Evolutionary conservation across 352 stramenopile species (phyloP), one percentile per base, ranked within the genome.

Genomic region (Phytophthora palmivora): DNA sequence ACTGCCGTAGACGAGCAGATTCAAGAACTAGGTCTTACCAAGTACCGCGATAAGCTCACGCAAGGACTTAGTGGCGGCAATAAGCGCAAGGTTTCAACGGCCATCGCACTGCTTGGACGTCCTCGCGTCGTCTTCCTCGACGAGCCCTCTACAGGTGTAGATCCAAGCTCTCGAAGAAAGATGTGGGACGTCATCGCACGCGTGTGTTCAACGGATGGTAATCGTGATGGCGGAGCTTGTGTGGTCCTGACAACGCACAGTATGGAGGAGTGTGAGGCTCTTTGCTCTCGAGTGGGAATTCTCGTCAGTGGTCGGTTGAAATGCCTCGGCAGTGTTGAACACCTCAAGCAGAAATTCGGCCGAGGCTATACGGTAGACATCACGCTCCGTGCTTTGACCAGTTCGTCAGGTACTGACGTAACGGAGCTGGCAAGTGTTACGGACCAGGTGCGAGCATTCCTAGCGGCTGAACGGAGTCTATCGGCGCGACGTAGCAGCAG

Each of bases 301-400:
- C 55, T 91, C n/a, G 81, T 90, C 4, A 80, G 69, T 43, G 84
- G 84, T 3, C 58, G 72, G 47, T 61, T 91, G 18, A 78, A 84
- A 54, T 94, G 87, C 44, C 64, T 98, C 3, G 92, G 92, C n/a
- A 96, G 70, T 12, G 75, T 91, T 2, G 77, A 98, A 71, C 94
- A 98, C 63, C 70, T 99, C 42, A 99, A 99, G 76, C 89, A 86
- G 57, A 97, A 97, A 58, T 99, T 98, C 70, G 97, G 96, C n/a
- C 76, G 89, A 38, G 97, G 96, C 0, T 99, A 93, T 72, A 93
- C 96, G 15, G 75, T 99, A 15, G 89, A 98, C 18, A 74, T 89
- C 16, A 88, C 84, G 16, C 55, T 92, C 0, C 49, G 67, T 3
- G 54, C 73, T 4, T 66, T 69, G 11, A 44, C 65, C n/a, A 65